phyloP scores from a whole-genome alignment of 768 basidiomycete species.

The Tubosaeta sp. region DNA sequence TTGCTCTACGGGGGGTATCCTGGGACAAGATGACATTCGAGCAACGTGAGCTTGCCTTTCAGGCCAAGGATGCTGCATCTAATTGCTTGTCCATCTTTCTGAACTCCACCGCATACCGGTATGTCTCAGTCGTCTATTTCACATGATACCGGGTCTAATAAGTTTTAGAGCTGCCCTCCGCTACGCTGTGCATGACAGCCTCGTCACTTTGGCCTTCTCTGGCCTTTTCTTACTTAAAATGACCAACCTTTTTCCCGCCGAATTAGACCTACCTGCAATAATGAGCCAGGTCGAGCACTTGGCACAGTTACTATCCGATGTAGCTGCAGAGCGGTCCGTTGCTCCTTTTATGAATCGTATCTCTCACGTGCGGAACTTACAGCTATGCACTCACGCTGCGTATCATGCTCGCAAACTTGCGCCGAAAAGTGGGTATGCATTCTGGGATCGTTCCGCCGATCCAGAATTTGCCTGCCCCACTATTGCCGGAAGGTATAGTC shows the following conservation, averaged over 20 bases:
- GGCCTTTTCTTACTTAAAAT: constrained; percentile 91
- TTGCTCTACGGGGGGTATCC: constrained; percentile 83
- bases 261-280: constrained; percentile 73
- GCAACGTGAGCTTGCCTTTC: constrained; percentile 91
- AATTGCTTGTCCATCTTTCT: constrained; percentile 83
- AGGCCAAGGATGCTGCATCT: constrained; percentile 90
- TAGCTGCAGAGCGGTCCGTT: constrained; percentile 81
- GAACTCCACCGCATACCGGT: constrained; percentile 78
- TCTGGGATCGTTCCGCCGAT: constrained; percentile 45
- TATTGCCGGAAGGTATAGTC: constrained; percentile 56
- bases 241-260: constrained; percentile 87
- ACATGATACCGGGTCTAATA: neutral
- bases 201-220: constrained; percentile 88
- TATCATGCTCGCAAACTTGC: constrained; percentile 89
- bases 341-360: neutral
- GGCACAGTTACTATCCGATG: constrained; percentile 84
- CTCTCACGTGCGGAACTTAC: constrained; percentile 9
- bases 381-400: constrained; percentile 89
- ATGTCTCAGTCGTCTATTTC: constrained; percentile 16
- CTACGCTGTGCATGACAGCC: constrained; percentile 90
- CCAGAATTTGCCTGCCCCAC: constrained; percentile 50
- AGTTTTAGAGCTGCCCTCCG: constrained; percentile 71
- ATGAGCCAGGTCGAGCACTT: constrained; percentile 86
- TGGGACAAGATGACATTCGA: constrained; percentile 98
- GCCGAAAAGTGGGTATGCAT: constrained; percentile 76